Evolutionary conservation across 148 eudicot genomes (phyloP).

Genomic region (Spergularia marina): DNA sequence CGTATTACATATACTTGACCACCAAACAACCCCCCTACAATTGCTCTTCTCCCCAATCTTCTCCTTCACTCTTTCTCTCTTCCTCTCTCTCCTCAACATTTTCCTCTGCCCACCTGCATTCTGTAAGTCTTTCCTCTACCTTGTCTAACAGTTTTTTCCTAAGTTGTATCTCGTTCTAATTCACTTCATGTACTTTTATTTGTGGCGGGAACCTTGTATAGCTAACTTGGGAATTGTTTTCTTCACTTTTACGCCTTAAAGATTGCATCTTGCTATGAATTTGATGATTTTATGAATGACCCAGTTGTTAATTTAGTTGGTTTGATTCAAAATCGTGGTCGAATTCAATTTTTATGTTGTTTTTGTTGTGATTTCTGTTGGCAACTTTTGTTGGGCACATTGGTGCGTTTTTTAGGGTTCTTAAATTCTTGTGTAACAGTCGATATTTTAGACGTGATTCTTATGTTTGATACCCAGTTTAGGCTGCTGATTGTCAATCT

Average conservation of each 20-base stretch:
- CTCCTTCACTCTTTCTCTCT: conserved; percentile 6
- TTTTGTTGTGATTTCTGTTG: conserved; percentile 11
- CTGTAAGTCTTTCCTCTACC: conserved; percentile 28
- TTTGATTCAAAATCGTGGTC: conserved; percentile 1
- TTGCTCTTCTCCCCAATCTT: conserved; percentile 16
- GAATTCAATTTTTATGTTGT: background rate
- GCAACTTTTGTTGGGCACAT: conserved; percentile 12
- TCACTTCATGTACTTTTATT: conserved; percentile 17
- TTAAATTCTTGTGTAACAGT: background rate
- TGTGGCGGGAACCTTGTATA: conserved; percentile 31
- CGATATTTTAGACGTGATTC: background rate
- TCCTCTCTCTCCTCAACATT: conserved; percentile 1
- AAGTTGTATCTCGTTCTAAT: background rate
- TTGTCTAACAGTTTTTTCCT: background rate
- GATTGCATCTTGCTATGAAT: conserved; percentile 17
- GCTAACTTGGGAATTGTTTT: background rate
- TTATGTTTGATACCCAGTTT: conserved; percentile 15
- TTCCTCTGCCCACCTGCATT: conserved; percentile 14
- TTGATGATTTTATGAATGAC: conserved; percentile 1
- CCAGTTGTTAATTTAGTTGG: conserved; percentile 6
- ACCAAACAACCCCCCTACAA: conserved; percentile 25
- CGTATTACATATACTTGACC: background rate
- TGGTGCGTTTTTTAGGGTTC: conserved; percentile 26
- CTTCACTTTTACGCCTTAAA: background rate
- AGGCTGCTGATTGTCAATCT: conserved; percentile 11